A percentile compares a stretch with the other conserved stretches of the same genome.
Evolutionary conservation across 805 yeast genomes (phyloP).

Genomic region (Ogataea thermomethanolica): DNA sequence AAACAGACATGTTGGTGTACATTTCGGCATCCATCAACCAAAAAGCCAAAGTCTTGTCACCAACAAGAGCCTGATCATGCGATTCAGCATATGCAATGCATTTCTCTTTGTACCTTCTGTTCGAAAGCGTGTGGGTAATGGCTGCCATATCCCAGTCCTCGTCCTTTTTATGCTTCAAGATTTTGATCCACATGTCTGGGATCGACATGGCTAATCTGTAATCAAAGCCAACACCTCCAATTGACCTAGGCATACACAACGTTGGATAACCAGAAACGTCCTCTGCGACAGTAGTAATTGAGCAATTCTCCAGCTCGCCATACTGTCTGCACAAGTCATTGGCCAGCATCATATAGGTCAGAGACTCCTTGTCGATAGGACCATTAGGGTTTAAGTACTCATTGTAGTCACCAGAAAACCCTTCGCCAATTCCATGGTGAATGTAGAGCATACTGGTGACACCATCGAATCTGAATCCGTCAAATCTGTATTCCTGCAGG

Average conservation of each 20-base stretch:
- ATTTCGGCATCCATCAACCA: conserved; percentile 99
- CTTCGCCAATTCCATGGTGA: conserved; percentile 89
- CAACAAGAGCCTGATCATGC: conserved; percentile 96
- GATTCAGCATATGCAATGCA: conserved; percentile 92
- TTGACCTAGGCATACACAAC: conserved; percentile 64
- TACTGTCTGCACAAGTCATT: conserved; percentile 66
- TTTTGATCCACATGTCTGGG: conserved; percentile 99
- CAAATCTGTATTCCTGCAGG: conserved; percentile 79
- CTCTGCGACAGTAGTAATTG: conserved; percentile 79
- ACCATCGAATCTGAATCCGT: conserved; percentile 96
- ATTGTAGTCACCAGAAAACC: conserved; percentile 87
- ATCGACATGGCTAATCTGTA: conserved; percentile 94
- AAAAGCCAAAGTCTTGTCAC: conserved; percentile 93
- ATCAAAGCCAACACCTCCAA: conserved; percentile 93
- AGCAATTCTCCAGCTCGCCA: conserved; percentile 29
- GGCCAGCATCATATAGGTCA: conserved; percentile 86
- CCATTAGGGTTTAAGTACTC: conserved; percentile 79
- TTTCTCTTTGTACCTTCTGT: conserved; percentile 82
- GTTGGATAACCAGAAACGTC: conserved; percentile 99
- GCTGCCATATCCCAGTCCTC: conserved; percentile 89
- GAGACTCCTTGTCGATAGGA: conserved; percentile 82
- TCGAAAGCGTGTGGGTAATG: conserved; percentile 78
- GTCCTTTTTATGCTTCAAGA: conserved; percentile 76
- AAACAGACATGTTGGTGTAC: conserved; percentile 90
- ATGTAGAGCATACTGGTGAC: conserved; percentile 89